Conservation (phyloP, 768 basidiomycete genomes). For the Daedaleopsis sinensis region DNA sequence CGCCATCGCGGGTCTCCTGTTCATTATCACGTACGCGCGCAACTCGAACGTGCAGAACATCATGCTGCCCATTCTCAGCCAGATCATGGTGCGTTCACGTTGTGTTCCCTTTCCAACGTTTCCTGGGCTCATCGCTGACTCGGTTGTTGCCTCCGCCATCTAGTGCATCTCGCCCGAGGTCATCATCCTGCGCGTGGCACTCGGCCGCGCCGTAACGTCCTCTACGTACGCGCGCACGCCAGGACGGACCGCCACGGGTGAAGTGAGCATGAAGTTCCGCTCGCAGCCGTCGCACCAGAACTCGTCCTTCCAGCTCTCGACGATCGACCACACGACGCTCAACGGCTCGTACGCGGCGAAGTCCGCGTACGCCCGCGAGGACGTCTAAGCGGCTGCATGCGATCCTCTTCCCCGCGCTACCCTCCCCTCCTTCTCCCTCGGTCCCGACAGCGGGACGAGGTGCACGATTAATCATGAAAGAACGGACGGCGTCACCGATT, state of each 20-base stretch:
- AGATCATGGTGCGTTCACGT: constrained; percentile 22
- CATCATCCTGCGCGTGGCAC: constrained; percentile 29
- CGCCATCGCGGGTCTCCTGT: constrained; percentile 26
- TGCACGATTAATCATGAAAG: no score
- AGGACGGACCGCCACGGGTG: background rate
- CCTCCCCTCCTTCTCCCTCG: no score
- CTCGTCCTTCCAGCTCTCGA: background rate
- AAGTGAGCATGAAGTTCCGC: background rate
- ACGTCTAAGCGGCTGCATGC: background rate
- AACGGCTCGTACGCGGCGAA: background rate
- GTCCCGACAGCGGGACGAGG: no score
- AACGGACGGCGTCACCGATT: no score
- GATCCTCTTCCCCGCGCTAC: background rate
- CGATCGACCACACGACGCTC: background rate
- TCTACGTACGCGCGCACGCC: background rate
- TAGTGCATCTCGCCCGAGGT: constrained; percentile 28
- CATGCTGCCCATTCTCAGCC: constrained; percentile 26
- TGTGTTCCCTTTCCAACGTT: background rate
- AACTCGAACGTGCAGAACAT: constrained; percentile 21
- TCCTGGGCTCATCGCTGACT: background rate
- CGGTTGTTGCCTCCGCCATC: background rate
- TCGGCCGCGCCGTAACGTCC: constrained; percentile 19
- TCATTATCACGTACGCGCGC: constrained; percentile 26
- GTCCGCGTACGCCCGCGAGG: background rate
- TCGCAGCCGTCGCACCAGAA: background rate